Base-by-base conservation (phyloP, 2,329 filamentous ascomycete genomes). In the Tolypocladium pustulatum region DNA sequence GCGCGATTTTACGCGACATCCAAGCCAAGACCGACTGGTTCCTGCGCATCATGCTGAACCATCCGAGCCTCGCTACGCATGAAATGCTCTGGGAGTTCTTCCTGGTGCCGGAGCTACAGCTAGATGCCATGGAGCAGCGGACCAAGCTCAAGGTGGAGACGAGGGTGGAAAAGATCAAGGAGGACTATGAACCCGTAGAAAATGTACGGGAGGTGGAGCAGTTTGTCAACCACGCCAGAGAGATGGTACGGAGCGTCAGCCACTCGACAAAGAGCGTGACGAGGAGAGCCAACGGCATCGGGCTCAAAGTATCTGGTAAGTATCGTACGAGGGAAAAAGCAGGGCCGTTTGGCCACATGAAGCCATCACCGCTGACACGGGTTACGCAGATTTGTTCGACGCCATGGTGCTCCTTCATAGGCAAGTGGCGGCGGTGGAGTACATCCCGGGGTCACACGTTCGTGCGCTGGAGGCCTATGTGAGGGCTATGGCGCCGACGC, bases 11-110 rank as follows among this genome's bases (percentile, higher is more conserved):
- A 43, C 88, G 91, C 62, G 91, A 97, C 66, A 88, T 92, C 56
- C 95, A 99, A 70, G 77, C 91, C 52, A 85, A 88, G 20, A 84
- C 96, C 25, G 91, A 99, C 72, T 88, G 85, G 65, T 97, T 97
- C 66, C 76, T 99, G 65, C 90, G 90, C 64, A 90, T 91, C 22
- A 81, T 99, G 62, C 80, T 99, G 32, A 81, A 84, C 10, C 94
- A 99, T 68, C 89, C 93, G 4, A 97, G 94, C 0, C 97, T 99
- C 69, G 84, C 91, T 0, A 96, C 90, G 0, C 95, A 99, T 68
- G 94, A 99, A 75, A 91, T 97, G 71, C 81, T 99, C 2, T 99
- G 94, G 95, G 94, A 99, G 67, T 99, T 99, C 75, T 96, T 99
- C 73, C 81, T 99, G 0, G 92, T 99, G 15, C 94, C 94, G 1